Evolutionary conservation across 1,139 yeast species (phyloP).

Genomic region (Debaryomyces fabryi): DNA sequence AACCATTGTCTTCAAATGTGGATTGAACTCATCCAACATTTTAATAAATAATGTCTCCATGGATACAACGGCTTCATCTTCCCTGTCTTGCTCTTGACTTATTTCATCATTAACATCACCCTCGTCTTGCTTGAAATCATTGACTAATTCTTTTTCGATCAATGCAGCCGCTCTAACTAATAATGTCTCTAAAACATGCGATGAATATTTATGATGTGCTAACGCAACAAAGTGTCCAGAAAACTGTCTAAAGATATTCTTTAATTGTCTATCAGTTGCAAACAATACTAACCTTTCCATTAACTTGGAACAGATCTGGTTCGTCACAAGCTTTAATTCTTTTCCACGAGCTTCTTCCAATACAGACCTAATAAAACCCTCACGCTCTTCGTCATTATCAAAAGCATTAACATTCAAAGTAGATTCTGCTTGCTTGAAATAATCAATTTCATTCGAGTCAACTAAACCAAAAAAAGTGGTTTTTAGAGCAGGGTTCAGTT

Average conservation of each 20-base stretch:
- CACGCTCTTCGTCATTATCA: slow-evolving; percentile 70
- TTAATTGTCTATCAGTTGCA: slow-evolving; percentile 67
- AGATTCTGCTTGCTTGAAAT: slow-evolving; percentile 90
- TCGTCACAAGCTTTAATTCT: slow-evolving; percentile 88
- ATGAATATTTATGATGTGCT: slow-evolving; percentile 86
- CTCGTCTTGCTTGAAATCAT: slow-evolving; percentile 30
- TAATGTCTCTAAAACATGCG: slow-evolving; percentile 90
- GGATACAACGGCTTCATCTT: slow-evolving; percentile 44
- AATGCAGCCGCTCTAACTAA: slow-evolving; percentile 75
- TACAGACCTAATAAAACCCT: slow-evolving; percentile 72
- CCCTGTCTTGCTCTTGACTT: slow-evolving; percentile 34
- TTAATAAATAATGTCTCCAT: slow-evolving; percentile 67
- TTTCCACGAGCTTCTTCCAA: slow-evolving; percentile 87
- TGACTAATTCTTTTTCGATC: slow-evolving; percentile 65
- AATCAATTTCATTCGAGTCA: slow-evolving; percentile 81
- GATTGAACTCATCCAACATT: slow-evolving; percentile 68
- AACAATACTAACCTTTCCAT: slow-evolving; percentile 81
- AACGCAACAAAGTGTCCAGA: slow-evolving; percentile 73
- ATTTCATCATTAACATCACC: slow-evolving; percentile 34
- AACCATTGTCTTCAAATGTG: slow-evolving; percentile 61
- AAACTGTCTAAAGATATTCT: slow-evolving; percentile 65
- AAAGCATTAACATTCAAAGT: slow-evolving; percentile 82
- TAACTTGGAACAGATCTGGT: slow-evolving; percentile 91
- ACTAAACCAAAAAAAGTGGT: slow-evolving; percentile 78
- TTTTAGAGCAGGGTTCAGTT: slow-evolving; percentile 13